phyloP scores from a whole-genome alignment of 2,329 filamentous ascomycete species.

The Fusarium miscanthi region DNA sequence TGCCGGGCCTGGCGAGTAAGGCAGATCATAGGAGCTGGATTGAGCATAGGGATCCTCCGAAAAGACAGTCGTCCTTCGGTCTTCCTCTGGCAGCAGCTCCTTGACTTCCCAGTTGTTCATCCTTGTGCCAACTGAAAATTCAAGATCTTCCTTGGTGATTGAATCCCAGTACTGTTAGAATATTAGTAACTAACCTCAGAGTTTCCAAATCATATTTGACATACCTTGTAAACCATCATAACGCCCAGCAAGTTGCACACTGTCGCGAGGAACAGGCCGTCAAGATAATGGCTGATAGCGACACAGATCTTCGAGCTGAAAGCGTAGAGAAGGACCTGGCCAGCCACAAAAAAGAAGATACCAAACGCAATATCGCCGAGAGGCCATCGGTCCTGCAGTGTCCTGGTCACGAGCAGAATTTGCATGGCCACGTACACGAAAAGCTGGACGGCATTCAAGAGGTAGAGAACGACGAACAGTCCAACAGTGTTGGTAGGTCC shows the following conservation, averaged over 20 bases:
- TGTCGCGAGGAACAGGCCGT: conserved; percentile 93
- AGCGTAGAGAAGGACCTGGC: conserved; percentile 92
- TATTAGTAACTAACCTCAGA: conserved; percentile 7
- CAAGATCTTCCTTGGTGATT: conserved; percentile 96
- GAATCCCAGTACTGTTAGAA: conserved; percentile 89
- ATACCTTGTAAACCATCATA: conserved; percentile 99
- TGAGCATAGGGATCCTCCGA: conserved; percentile 73
- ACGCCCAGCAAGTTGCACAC: conserved; percentile 93
- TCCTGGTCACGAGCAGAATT: conserved; percentile 86
- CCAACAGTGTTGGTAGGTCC: conserved; percentile 87
- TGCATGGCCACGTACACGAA: conserved; percentile 89
- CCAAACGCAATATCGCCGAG: conserved; percentile 92
- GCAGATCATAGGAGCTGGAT: conserved; percentile 63
- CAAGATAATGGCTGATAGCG: conserved; percentile 88
- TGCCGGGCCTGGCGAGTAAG: conserved; percentile 58
- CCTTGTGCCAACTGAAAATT: conserved; percentile 95
- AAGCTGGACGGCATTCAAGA: conserved; percentile 88
- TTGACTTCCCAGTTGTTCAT: conserved; percentile 99
- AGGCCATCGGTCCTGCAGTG: conserved; percentile 94
- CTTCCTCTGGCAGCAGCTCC: conserved; percentile 84
- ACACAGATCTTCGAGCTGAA: conserved; percentile 89
- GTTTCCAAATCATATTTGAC: conserved; percentile 22
- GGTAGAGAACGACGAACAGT: conserved; percentile 90
- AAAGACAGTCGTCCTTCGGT: conserved; percentile 79
- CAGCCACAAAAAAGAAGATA: conserved; percentile 88